phyloP scores from a whole-genome alignment of 768 basidiomycete species.

The Leccinum barrowsii region DNA sequence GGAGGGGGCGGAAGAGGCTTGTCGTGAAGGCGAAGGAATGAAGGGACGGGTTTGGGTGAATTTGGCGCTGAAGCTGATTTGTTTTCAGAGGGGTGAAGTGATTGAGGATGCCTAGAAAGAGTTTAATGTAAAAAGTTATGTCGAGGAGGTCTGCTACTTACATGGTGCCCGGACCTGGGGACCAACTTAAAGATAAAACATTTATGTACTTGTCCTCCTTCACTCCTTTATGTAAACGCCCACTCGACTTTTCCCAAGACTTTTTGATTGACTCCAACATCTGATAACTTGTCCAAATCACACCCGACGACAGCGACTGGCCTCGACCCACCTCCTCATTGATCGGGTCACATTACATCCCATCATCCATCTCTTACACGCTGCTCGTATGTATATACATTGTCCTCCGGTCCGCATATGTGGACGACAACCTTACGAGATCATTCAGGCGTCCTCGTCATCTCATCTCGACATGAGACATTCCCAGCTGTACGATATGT shows the following conservation, averaged over 20 bases:
- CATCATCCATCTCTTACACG: not conserved
- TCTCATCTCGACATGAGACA: not conserved
- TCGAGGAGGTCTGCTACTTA: slow-evolving; percentile 13
- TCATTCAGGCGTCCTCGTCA: not conserved
- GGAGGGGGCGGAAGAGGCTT: slow-evolving; percentile 42
- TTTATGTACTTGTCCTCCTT: slow-evolving; percentile 20
- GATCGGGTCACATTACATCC: not conserved
- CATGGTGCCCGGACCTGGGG: slow-evolving; percentile 8
- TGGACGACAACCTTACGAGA: not conserved
- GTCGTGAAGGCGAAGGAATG: slow-evolving; percentile 23
- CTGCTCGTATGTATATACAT: not conserved
- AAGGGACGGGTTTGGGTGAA: slow-evolving; percentile 15
- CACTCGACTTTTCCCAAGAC: slow-evolving; percentile 18
- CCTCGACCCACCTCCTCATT: not conserved
- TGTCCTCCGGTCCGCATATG: not conserved
- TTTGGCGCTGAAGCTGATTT: slow-evolving; percentile 27
- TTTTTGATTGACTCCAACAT: slow-evolving; percentile 1
- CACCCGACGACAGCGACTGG: not conserved
- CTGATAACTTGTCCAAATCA: slow-evolving; percentile 5
- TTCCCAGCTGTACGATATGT: not conserved
- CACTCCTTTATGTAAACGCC: slow-evolving; percentile 28
- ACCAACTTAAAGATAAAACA: slow-evolving; percentile 4
- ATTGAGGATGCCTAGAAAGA: slow-evolving; percentile 14
- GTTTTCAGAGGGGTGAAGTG: slow-evolving; percentile 22
- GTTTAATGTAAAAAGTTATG: not conserved